phyloP scores from a whole-genome alignment of 345 rosid genomes.

The Eucalyptus victrix region DNA sequence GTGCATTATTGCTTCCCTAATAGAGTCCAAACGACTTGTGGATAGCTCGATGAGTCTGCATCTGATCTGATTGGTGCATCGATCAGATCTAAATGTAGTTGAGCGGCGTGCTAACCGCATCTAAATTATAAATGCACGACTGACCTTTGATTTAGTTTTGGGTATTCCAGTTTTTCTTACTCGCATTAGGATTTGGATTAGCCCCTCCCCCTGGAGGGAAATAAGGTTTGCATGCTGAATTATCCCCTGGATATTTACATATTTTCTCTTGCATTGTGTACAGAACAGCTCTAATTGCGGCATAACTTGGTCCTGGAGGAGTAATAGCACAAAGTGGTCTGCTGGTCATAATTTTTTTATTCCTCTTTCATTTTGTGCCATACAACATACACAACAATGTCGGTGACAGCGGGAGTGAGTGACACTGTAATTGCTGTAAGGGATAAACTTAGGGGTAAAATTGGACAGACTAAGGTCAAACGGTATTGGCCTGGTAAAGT shows the following conservation, averaged over 20 bases:
- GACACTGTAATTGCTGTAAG: background rate
- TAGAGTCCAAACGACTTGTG: background rate
- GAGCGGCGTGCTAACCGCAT: background rate
- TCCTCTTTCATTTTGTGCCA: background rate
- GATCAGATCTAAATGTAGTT: background rate
- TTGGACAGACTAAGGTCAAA: background rate
- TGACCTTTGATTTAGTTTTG: background rate
- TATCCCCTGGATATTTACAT: background rate
- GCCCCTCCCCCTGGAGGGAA: background rate
- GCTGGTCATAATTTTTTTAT: background rate
- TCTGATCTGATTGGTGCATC: background rate
- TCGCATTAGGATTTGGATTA: background rate
- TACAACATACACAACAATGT: background rate
- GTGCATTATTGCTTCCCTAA: background rate
- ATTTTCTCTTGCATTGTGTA: background rate
- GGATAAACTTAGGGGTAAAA: background rate
- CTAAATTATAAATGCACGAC: background rate
- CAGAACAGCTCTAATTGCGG: background rate
- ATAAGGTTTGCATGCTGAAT: background rate
- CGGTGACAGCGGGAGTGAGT: background rate
- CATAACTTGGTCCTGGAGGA: background rate
- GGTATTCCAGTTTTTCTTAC: background rate
- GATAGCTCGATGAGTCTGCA: background rate
- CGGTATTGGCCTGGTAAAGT: background rate
- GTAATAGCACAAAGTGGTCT: background rate